These are phyloP conservation scores for Stentor roeselii DNA, from an alignment of 73 alveolate species.

Conservation along the genomic window DNA sequence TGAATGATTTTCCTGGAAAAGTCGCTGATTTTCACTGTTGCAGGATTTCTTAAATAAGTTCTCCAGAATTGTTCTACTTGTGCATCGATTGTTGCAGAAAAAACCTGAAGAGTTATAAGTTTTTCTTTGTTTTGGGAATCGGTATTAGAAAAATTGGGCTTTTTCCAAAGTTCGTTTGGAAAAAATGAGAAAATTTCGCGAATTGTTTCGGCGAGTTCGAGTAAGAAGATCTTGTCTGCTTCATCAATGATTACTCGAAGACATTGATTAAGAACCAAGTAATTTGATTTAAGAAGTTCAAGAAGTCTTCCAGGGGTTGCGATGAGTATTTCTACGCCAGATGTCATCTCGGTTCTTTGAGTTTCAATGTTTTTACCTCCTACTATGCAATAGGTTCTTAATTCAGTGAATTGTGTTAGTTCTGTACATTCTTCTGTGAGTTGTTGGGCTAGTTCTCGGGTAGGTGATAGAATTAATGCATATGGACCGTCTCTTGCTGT, in stretches of 20 bases:
- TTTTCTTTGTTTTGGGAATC: neutral
- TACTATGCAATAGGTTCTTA: slow-evolving; percentile 62
- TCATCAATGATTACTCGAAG: neutral
- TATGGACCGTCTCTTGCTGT: neutral
- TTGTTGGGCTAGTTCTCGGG: slow-evolving; percentile 81
- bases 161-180: slow-evolving; percentile 10
- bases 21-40: neutral
- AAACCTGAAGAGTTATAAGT: neutral
- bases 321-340: slow-evolving; percentile 69
- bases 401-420: slow-evolving; percentile 61
- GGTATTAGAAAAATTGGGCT: neutral
- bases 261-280: slow-evolving; percentile 38
- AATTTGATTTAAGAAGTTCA: slow-evolving; percentile 50
- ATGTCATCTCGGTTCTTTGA: slow-evolving; percentile 59
- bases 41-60: slow-evolving; percentile 20
- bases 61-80: neutral
- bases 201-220: slow-evolving; percentile 3
- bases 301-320: slow-evolving; percentile 91
- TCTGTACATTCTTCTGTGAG: slow-evolving; percentile 62
- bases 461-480: slow-evolving; percentile 78
- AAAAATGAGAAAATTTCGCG: neutral
- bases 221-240: slow-evolving; percentile 29
- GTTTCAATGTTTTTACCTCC: slow-evolving; percentile 81
- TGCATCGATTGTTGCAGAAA: slow-evolving; percentile 21
- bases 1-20: neutral